Evolutionary conservation across 2,329 filamentous ascomycete species (phyloP).

Genomic region (Calonectria pseudoturangicola): DNA sequence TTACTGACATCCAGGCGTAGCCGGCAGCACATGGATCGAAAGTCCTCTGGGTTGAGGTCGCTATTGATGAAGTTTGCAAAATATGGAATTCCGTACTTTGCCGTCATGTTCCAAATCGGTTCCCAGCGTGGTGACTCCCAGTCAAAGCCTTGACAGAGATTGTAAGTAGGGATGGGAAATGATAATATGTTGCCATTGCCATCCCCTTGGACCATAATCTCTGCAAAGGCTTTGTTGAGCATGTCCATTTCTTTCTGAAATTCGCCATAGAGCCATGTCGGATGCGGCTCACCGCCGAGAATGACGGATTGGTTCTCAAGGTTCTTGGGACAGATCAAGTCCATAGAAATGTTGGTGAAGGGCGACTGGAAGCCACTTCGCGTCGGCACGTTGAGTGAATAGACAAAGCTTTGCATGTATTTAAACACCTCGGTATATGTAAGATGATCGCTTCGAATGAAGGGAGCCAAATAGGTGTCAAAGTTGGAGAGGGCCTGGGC

Average conservation of each 20-base stretch:
- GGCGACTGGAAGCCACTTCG: conserved; percentile 52
- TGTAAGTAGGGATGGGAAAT: conserved; percentile 51
- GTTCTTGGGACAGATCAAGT: conserved; percentile 48
- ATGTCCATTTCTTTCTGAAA: conserved; percentile 54
- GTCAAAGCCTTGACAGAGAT: conserved; percentile 48
- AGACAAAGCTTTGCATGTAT: conserved; percentile 51
- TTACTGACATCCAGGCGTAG: conserved; percentile 51
- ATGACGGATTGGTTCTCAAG: conserved; percentile 45
- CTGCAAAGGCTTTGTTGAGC: conserved; percentile 51
- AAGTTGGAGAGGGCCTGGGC: conserved; percentile 50
- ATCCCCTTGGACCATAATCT: conserved; percentile 53
- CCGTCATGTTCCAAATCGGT: conserved; percentile 52
- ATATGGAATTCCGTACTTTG: conserved; percentile 52
- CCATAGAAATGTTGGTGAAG: conserved; percentile 51
- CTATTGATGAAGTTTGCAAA: conserved; percentile 54
- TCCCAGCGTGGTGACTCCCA: conserved; percentile 53
- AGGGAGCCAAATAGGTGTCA: conserved; percentile 50
- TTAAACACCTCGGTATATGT: conserved; percentile 51
- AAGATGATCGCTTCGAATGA: conserved; percentile 47
- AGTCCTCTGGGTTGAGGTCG: conserved; percentile 51
- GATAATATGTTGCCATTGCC: conserved; percentile 53
- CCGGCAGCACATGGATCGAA: conserved; percentile 52
- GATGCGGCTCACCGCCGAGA: conserved; percentile 44
- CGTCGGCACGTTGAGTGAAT: conserved; percentile 53
- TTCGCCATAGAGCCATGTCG: conserved; percentile 47